Base-by-base conservation (phyloP, 768 basidiomycete species). In the Rhizopogon sp. region DNA sequence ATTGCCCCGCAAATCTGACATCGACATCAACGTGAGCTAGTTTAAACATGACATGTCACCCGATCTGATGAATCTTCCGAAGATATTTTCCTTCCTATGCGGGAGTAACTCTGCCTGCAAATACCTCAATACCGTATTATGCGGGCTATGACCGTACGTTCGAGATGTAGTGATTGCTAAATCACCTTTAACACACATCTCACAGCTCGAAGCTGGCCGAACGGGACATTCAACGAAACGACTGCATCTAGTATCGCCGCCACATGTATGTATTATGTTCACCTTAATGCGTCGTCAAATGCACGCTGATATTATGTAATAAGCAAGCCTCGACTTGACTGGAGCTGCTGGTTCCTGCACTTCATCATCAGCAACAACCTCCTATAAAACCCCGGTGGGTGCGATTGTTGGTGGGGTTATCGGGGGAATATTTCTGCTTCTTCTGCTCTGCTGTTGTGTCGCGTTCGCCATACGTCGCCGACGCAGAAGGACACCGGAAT, bases 91-190 rank as follows among this genome's bases (percentile, higher is more conserved):
- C 64, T 40, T 56, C 39, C 16, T 10, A 29, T 37, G 39, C 56
- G 17, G 58, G 56, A 5, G 40, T 52, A 22, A 49, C 9, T 0
- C 6, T 60, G 13, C 50, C 66, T 4, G 39, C 14, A 3, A 37
- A 42, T 37, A 47, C 56, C 42, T 54, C 59, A 9, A 61, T 68
- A 44, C 67, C 67, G 2, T 70, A 37, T 49, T 68, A 63, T 54
- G 60, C 67, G 6, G 29, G 57, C 11, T 61, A 49, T 39, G 60
- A 70, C 17, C 66, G 67, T 68, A 40, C 20, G 61, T 41, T 33
- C 49, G 3, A 31, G 43, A 25, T 37, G 9, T 3, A 14, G 3
- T 42, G 14, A n/a, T 44, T 37, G 7, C 3, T 39, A 28, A 25
- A 11, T 10, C 31, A 17, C 31, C 49, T 60, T 62, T 13, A 31